A percentile compares a stretch with the other conserved stretches of the same genome.
phyloP scores from a whole-genome alignment of 2,329 filamentous ascomycete genomes.

The Pseudogymnoascus sp. region DNA sequence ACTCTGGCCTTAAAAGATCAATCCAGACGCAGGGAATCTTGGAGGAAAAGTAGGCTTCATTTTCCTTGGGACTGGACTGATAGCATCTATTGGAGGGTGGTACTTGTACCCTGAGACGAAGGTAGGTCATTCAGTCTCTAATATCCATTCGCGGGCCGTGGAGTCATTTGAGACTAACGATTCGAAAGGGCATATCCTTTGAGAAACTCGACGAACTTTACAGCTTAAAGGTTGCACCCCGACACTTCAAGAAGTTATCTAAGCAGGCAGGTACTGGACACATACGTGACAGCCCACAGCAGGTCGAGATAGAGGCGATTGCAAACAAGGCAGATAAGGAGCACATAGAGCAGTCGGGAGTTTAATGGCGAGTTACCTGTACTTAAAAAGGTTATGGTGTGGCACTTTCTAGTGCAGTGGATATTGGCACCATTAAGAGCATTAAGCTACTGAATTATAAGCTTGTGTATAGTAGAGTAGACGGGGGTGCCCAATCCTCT shows the following conservation, averaged over 20 bases:
- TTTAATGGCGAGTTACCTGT: not conserved
- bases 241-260: conserved; percentile 6
- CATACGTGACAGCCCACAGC: not conserved
- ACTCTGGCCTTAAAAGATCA: conserved; percentile 22
- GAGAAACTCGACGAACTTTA: conserved; percentile 10
- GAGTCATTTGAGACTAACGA: not conserved
- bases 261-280: not conserved
- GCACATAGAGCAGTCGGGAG: not conserved
- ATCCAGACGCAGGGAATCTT: conserved; percentile 29
- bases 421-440: not conserved
- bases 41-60: conserved; percentile 29
- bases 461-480: too few relatives aligned
- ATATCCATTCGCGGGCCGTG: not conserved
- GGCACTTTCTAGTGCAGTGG: not conserved
- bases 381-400: not conserved
- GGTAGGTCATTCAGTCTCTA: not conserved
- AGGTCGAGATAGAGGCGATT: not conserved
- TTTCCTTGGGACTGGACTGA: conserved; percentile 3
- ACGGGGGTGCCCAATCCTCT: too few relatives aligned
- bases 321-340: not conserved
- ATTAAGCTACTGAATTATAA: too few relatives aligned
- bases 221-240: not conserved
- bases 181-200: not conserved
- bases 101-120: conserved; percentile 10
- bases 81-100: conserved; percentile 9